Conservation (phyloP, 352 stramenopile species). For the Paralagenidium karlingii region DNA sequence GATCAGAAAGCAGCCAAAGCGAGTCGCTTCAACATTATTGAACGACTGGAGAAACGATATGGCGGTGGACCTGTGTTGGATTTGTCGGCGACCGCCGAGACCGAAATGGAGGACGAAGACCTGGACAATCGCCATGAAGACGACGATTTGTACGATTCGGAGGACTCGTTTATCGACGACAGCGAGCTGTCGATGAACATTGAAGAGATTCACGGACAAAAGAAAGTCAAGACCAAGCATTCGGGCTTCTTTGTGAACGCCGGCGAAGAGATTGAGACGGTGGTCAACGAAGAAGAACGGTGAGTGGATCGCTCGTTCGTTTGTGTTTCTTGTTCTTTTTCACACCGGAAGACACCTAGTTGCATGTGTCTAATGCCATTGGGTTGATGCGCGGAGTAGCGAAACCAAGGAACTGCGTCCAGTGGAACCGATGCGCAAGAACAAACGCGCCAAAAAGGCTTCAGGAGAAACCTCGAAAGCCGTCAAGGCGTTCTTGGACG, state of each 20-base stretch:
- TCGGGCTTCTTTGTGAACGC: constrained; percentile 83
- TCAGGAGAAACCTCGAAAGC: constrained; percentile 27
- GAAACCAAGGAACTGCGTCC: background rate
- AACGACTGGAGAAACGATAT: constrained; percentile 77
- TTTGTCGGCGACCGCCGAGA: constrained; percentile 11
- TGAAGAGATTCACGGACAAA: constrained; percentile 61
- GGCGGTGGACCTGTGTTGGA: constrained; percentile 51
- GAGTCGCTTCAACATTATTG: constrained; percentile 78
- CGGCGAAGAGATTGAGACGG: constrained; percentile 72
- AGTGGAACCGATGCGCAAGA: constrained; percentile 4
- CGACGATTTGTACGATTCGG: constrained; percentile 81
- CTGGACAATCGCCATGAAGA: constrained; percentile 33
- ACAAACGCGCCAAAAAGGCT: constrained; percentile 30
- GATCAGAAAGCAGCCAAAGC: no score
- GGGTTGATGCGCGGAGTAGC: background rate
- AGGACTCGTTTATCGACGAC: constrained; percentile 84
- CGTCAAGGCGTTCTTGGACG: constrained; percentile 47
- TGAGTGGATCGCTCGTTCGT: constrained; percentile 1
- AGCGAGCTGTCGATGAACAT: constrained; percentile 74
- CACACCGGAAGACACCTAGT: constrained; percentile 6
- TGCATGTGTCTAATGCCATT: no score
- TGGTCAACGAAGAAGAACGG: constrained; percentile 20
- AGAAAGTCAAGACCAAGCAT: constrained; percentile 70
- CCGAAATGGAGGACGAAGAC: constrained; percentile 6
- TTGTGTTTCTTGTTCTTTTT: background rate